Conservation (phyloP, 2,329 filamentous ascomycete species). For the Colletotrichum sp. region DNA sequence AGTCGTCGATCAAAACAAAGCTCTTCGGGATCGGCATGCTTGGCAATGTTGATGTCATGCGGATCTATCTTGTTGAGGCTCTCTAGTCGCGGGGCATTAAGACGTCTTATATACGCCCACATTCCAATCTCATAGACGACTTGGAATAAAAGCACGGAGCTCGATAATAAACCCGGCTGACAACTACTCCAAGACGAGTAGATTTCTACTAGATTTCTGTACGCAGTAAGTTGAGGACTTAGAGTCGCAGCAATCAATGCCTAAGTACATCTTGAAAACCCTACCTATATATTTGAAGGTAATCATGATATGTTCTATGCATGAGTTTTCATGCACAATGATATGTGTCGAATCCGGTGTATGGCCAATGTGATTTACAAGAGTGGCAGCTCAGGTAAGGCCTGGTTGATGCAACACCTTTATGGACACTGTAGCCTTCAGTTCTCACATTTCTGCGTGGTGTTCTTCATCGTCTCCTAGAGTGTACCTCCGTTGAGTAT, state of each 20-base stretch:
- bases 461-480: neutral
- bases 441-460: neutral
- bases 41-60: neutral
- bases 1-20: neutral
- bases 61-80: neutral
- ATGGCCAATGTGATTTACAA: neutral
- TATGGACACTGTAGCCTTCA: neutral
- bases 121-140: neutral
- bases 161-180: neutral
- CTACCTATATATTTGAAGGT: neutral
- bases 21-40: neutral
- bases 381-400: neutral
- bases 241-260: neutral
- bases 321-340: neutral
- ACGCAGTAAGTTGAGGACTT: neutral
- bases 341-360: neutral
- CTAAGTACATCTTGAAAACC: neutral
- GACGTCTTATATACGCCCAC: fast-evolving
- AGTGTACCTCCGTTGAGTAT: neutral
- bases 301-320: neutral
- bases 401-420: neutral
- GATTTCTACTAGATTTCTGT: neutral
- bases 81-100: fast-evolving
- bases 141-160: neutral
- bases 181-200: neutral